phyloP scores from a whole-genome alignment of 2,329 filamentous ascomycete species.

The Arthrobotrys conoides region DNA sequence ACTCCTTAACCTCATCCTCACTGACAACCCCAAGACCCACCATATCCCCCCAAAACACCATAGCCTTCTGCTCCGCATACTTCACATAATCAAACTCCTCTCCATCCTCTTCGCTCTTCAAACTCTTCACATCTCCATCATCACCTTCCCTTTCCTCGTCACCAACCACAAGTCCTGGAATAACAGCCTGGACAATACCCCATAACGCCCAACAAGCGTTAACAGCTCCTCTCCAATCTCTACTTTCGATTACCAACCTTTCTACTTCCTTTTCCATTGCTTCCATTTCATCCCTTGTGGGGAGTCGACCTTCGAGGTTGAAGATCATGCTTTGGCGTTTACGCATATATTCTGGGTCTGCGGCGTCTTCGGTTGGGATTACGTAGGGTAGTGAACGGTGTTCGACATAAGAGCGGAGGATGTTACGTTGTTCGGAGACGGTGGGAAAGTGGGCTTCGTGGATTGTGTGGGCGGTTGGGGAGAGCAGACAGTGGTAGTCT shows the following conservation, averaged over 20 bases:
- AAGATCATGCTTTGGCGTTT: conserved; percentile 71
- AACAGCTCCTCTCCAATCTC: conserved; percentile 88
- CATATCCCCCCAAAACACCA: conserved; percentile 96
- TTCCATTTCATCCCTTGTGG: conserved; percentile 75
- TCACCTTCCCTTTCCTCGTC: conserved; percentile 63
- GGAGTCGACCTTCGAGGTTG: conserved; percentile 81
- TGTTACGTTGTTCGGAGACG: conserved; percentile 83
- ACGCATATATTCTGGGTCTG: conserved; percentile 44
- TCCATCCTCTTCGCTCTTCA: conserved; percentile 72
- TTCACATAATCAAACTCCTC: conserved; percentile 93
- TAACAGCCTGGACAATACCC: conserved; percentile 95
- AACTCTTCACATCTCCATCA: conserved; percentile 18
- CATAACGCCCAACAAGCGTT: conserved; percentile 93
- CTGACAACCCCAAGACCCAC: conserved; percentile 81
- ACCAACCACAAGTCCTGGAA: conserved; percentile 75
- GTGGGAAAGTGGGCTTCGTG: conserved; percentile 77
- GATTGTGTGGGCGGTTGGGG: conserved; percentile 78
- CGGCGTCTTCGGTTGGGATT: conserved; percentile 70
- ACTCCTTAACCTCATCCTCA: conserved; percentile 76
- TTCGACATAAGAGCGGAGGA: conserved; percentile 86
- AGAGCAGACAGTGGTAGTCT: conserved; percentile 85
- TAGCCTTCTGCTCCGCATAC: conserved; percentile 89
- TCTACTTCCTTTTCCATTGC: conserved; percentile 77
- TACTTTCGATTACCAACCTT: conserved; percentile 81
- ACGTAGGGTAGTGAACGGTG: conserved; percentile 73